These are phyloP conservation scores for Pleurotus platypus DNA, from an alignment of 768 basidiomycete species.

Conservation along the genomic window DNA sequence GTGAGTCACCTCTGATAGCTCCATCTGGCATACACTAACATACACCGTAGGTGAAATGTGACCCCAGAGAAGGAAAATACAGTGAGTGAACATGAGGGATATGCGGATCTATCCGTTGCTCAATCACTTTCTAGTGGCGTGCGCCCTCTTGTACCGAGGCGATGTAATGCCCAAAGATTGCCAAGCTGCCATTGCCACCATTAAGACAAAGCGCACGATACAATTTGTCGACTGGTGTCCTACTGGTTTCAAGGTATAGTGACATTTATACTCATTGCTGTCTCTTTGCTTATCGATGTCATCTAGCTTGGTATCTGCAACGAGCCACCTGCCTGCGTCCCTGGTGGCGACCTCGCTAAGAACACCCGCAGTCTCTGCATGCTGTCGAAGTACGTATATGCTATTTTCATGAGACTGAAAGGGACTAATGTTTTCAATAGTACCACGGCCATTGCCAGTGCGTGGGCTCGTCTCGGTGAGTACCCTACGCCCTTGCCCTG, in stretches of 20 bases:
- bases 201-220: constrained; percentile 98
- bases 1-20: constrained; percentile 26
- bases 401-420: not conserved
- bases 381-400: constrained; percentile 72
- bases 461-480: constrained; percentile 83
- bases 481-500: constrained; percentile 12
- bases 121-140: constrained; percentile 62
- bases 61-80: constrained; percentile 98
- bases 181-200: constrained; percentile 85
- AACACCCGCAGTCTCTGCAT: constrained; percentile 93
- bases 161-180: constrained; percentile 97
- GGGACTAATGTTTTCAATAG: constrained; percentile 28
- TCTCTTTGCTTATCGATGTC: not conserved
- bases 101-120: constrained; percentile 4
- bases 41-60: constrained; percentile 58
- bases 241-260: constrained; percentile 83
- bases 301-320: constrained; percentile 91
- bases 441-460: constrained; percentile 90
- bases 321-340: constrained; percentile 88
- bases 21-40: not conserved
- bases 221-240: constrained; percentile 99
- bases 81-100: constrained; percentile 48
- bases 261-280: too few relatives aligned
- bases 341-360: constrained; percentile 94
- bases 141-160: constrained; percentile 89